Evolutionary conservation across 441 rosid species (phyloP).

Genomic region (Adansonia rubrostipa): DNA sequence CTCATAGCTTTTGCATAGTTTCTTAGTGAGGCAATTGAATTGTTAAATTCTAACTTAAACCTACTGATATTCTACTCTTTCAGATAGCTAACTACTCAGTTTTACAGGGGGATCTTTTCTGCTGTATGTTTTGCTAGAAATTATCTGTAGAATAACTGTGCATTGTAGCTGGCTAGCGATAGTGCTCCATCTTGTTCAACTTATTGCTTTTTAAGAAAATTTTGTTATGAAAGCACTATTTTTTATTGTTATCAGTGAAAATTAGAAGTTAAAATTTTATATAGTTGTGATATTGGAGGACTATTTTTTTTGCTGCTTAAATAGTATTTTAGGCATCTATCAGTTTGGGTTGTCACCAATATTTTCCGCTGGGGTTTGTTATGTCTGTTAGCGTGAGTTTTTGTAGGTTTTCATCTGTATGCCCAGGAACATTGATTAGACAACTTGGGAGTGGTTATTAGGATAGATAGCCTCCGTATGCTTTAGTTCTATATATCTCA

Average conservation of each 20-base stretch:
- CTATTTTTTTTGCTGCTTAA: neutral
- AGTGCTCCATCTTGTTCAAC: neutral
- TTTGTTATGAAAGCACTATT: neutral
- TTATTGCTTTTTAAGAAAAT: neutral
- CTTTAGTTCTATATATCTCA: slow-evolving; percentile 38
- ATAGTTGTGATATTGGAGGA: neutral
- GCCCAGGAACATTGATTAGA: slow-evolving; percentile 19
- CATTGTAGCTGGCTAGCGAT: neutral
- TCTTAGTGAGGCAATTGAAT: neutral
- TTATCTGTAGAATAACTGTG: neutral
- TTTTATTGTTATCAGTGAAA: neutral
- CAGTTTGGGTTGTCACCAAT: neutral
- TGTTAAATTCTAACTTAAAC: neutral
- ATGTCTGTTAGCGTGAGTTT: slow-evolving; percentile 13
- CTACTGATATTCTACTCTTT: neutral
- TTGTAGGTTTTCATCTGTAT: neutral
- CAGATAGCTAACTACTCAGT: neutral
- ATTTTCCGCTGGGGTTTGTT: neutral
- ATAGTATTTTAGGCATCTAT: neutral
- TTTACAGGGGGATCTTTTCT: neutral
- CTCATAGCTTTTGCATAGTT: slow-evolving; percentile 3
- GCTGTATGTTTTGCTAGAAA: neutral
- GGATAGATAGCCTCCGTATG: slow-evolving; percentile 28
- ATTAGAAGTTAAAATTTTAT: neutral
- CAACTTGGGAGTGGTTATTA: slow-evolving; percentile 26